These are phyloP conservation scores for Mycosphaerella sp. DNA, from an alignment of 2,329 filamentous ascomycete genomes.

Conservation along the genomic window DNA sequence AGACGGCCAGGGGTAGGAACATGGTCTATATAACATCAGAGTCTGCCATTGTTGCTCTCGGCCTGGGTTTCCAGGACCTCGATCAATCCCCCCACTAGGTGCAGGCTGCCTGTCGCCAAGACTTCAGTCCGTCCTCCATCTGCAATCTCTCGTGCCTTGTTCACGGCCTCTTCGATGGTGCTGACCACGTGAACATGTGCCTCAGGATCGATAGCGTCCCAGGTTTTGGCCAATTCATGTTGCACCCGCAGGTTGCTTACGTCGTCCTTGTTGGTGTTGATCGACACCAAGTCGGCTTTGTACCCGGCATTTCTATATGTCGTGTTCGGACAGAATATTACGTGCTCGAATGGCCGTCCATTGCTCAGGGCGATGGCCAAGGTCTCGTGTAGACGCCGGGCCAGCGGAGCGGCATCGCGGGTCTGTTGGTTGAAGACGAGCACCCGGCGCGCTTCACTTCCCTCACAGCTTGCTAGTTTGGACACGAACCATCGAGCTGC, in stretches of 20 bases:
- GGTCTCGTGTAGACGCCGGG: slow-evolving; percentile 56
- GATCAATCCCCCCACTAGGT: slow-evolving; percentile 73
- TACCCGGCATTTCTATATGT: slow-evolving; percentile 57
- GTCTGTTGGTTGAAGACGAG: slow-evolving; percentile 93
- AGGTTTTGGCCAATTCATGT: slow-evolving; percentile 55
- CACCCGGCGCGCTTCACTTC: slow-evolving; percentile 41
- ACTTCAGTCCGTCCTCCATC: slow-evolving; percentile 49
- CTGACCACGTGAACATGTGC: slow-evolving; percentile 51
- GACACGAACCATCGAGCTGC: slow-evolving; percentile 70
- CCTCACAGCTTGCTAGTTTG: slow-evolving; percentile 29
- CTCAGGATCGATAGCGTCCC: slow-evolving; percentile 50
- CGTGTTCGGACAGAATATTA: slow-evolving; percentile 75
- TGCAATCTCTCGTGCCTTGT: slow-evolving; percentile 43
- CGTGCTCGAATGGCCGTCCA: slow-evolving; percentile 57
- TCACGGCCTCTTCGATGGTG: slow-evolving; percentile 66
- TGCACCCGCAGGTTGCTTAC: slow-evolving; percentile 60
- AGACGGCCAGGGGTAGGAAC: no score
- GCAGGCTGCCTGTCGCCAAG: slow-evolving; percentile 75
- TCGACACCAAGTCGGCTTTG: slow-evolving; percentile 56
- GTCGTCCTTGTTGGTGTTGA: slow-evolving; percentile 54
- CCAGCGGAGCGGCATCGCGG: slow-evolving; percentile 62
- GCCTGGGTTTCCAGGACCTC: slow-evolving; percentile 56
- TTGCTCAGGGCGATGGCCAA: slow-evolving; percentile 41
- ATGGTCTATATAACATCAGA: background rate
- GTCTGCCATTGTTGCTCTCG: slow-evolving; percentile 13